Evolutionary conservation across 768 basidiomycete species (phyloP), one percentile per base, ranked within the genome.

Genomic region (Pleurotus sapidus): DNA sequence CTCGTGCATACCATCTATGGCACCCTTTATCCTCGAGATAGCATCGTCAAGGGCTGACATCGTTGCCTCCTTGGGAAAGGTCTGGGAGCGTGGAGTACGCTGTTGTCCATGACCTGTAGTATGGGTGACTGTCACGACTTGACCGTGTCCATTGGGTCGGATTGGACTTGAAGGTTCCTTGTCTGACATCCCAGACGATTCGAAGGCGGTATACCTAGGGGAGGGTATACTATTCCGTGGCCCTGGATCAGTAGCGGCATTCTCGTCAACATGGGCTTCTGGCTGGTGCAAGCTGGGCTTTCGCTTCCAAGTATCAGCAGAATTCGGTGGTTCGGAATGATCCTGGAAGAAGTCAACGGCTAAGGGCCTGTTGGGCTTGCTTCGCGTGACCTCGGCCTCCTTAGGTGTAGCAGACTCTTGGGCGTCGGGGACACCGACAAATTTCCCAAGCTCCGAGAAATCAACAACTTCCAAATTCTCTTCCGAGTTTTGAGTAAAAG

Each of bases 11-110:
- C 78, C 80, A 65, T 84, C 81, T 56, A 94, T 65, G 12, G 87
- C 92, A 30, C 89, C 91, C 65, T 87, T 93, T 65, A 94, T 93
- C 42, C 92, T 83, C 5, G 89, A 90, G 82, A 94, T 91, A 24
- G 84, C 82, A 65, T 94, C 90, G 65, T 91, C 84, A 60, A 93
- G 71, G 15, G 90, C 81, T 2, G 89, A 86, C 84, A 92, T 90
- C 7, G 75, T 65, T 20, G 81, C 74, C 61, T 81, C 81, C 59
- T 76, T 79, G 67, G 79, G 77, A 43, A 72, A 75, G 5, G 68
- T 62, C 60, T 77, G 77, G 20, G 49, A 67, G 42, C 81, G 76
- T n/a, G 72, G 69, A 17, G 72, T 72, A 18, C 74, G 74, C 49
- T 67, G 70, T 5, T 61, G 57, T 43, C 59, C 63, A 5, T 61